These are phyloP conservation scores for Agaricus subrufescens DNA, from an alignment of 768 basidiomycete species.

Conservation along the genomic window DNA sequence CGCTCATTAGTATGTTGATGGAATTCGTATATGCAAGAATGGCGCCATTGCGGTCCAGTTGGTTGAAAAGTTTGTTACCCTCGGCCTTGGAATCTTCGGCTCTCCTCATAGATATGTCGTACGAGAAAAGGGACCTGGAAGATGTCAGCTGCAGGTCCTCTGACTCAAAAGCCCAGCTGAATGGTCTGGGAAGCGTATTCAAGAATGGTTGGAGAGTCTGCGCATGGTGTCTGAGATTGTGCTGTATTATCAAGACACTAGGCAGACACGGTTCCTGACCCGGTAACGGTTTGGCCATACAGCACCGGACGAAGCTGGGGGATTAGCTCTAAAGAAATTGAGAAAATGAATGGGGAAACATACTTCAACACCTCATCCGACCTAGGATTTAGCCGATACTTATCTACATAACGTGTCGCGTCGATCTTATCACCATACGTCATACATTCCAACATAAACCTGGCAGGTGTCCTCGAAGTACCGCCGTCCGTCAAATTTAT, in stretches of 20 bases:
- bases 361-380: conserved; percentile 10
- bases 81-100: conserved; percentile 3
- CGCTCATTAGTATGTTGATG: conserved; percentile 10
- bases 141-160: not conserved
- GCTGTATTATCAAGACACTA: conserved; percentile 7
- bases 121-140: conserved; percentile 1
- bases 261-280: conserved; percentile 11
- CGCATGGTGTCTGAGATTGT: conserved; percentile 11
- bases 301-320: conserved; percentile 13
- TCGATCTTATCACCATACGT: conserved; percentile 10
- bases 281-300: conserved; percentile 13
- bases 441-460: conserved; percentile 11
- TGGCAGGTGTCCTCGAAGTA: not conserved
- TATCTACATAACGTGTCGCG: conserved; percentile 7
- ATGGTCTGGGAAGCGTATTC: conserved; percentile 10
- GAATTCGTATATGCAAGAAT: conserved; percentile 8
- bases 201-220: conserved; percentile 14
- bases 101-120: conserved; percentile 1
- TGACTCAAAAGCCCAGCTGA: conserved; percentile 11
- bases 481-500: conserved; percentile 1
- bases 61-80: conserved; percentile 4
- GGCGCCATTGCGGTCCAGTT: not conserved
- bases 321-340: not conserved
- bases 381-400: conserved; percentile 6
- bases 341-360: not conserved